Percentiles rank a stretch among this genome's conserved stretches.
phyloP scores from a whole-genome alignment of 352 stramenopile species.

The Phytopythium chamaehyphon region DNA sequence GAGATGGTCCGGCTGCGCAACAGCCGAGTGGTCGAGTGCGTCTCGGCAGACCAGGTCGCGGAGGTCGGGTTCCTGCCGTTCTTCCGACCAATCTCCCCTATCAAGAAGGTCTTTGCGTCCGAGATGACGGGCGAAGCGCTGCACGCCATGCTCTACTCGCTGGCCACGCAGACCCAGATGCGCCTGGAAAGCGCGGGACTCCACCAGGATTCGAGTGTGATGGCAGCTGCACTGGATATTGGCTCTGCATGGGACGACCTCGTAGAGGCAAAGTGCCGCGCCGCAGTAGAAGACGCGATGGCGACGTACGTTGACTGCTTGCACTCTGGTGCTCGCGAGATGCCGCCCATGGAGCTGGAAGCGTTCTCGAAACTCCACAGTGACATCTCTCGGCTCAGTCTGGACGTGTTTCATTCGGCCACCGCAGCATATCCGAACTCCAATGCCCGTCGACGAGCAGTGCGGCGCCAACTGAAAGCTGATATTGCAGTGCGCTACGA shows the following conservation, averaged over 20 bases:
- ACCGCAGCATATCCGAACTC: slow-evolving; percentile 37
- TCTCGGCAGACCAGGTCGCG: slow-evolving; percentile 3
- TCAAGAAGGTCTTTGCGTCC: slow-evolving; percentile 64
- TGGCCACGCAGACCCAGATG: slow-evolving; percentile 20
- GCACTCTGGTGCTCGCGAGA: slow-evolving; percentile 45
- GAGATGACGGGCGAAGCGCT: slow-evolving; percentile 61
- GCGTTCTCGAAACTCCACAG: slow-evolving; percentile 64
- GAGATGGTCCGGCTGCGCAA: slow-evolving; percentile 1
- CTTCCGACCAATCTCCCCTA: slow-evolving; percentile 21
- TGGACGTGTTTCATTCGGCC: slow-evolving; percentile 61
- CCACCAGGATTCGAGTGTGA: not conserved
- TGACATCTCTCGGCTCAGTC: slow-evolving; percentile 61
- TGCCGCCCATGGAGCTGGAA: slow-evolving; percentile 56
- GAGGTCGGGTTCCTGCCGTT: slow-evolving; percentile 28
- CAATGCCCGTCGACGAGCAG: slow-evolving; percentile 24
- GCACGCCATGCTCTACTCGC: slow-evolving; percentile 26
- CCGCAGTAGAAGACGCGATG: slow-evolving; percentile 54
- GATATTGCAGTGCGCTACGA: slow-evolving; percentile 39
- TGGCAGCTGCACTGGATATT: slow-evolving; percentile 43
- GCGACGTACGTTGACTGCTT: slow-evolving; percentile 77
- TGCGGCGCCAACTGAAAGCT: slow-evolving; percentile 49
- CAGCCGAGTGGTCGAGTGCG: not conserved
- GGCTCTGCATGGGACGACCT: slow-evolving; percentile 62
- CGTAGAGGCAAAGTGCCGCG: slow-evolving; percentile 47
- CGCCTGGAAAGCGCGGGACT: not conserved